phyloP scores from a whole-genome alignment of 164 flowering plant species.

The Chimonanthus praecox region DNA sequence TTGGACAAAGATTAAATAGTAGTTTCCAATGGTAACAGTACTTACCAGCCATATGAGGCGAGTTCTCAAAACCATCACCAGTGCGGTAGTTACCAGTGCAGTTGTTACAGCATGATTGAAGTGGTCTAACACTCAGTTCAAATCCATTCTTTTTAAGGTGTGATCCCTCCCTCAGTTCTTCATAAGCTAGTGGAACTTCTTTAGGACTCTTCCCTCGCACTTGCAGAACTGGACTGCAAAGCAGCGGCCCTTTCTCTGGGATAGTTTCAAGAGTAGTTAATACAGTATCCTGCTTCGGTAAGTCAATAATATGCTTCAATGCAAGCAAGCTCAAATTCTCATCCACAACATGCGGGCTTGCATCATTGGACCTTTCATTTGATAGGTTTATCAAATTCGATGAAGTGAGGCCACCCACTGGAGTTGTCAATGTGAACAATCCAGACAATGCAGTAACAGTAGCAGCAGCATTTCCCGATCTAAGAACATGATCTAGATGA shows the following conservation, averaged over 20 bases:
- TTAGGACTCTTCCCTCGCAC: slow-evolving; percentile 18
- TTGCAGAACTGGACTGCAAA: slow-evolving; percentile 10
- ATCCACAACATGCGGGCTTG: slow-evolving; percentile 22
- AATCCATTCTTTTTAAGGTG: slow-evolving; percentile 12
- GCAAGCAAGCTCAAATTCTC: slow-evolving; percentile 39
- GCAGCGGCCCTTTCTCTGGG: slow-evolving; percentile 15
- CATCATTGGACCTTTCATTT: slow-evolving; percentile 20
- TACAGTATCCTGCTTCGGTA: slow-evolving; percentile 29
- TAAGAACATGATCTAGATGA: slow-evolving; percentile 14
- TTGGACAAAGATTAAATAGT: background rate
- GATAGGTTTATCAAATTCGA: slow-evolving; percentile 16
- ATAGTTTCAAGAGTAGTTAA: slow-evolving; percentile 19
- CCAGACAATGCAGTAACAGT: slow-evolving; percentile 12
- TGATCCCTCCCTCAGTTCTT: slow-evolving; percentile 14
- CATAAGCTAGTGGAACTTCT: slow-evolving; percentile 12
- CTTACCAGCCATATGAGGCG: slow-evolving; percentile 22
- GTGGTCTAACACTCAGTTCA: slow-evolving; percentile 15
- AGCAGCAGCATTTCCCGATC: slow-evolving; percentile 9
- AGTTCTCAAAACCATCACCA: slow-evolving; percentile 17
- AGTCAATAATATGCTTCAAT: slow-evolving; percentile 28
- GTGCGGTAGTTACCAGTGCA: slow-evolving; percentile 6
- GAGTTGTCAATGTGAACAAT: slow-evolving; percentile 15
- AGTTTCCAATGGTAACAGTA: background rate
- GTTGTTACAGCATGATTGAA: slow-evolving; percentile 17
- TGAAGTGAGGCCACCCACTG: slow-evolving; percentile 25